Base-by-base conservation (phyloP, 202 grass and related monocot species). In the Hordeum pubiflorum region DNA sequence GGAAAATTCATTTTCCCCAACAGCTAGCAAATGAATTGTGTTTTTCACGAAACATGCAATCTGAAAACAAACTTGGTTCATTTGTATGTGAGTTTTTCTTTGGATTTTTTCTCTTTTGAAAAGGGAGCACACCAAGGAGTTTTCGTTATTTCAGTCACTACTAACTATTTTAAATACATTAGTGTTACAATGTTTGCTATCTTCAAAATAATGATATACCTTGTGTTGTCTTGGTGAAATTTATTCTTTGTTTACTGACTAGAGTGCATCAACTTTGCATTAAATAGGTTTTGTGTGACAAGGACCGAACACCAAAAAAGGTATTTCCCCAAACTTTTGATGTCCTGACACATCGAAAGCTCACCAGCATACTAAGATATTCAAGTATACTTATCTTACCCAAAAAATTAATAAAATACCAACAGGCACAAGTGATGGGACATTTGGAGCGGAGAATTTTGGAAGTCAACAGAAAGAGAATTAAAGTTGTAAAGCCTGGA, bases 401-500 rank as follows among this genome's bases (percentile, higher is more conserved):
- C 0, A 12, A 56, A 65, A 76, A 33, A 74, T 10, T 2, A 48
- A 48, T 48, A 48, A 48, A 48, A 48, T 6, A 46, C 22, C 8
- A 32, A 81, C 77, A 99, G 92, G 90, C 90, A 62, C 90, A 90
- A 83, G 83, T 88, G 63, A 83, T 91, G 87, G 90, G 86, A 62
- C 83, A 93, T 95, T 90, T 99, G 67, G 96, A 99, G 72, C 86
- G 86, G 33, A 93, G 92, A 77, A 85, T 91, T 83, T 84, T 99
- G 83, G 96, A 93, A 77, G 82, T 91, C 24, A 99, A 92, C 65
- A 89, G 80, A 72, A 93, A 96, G 78, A 89, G 92, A 74, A 85
- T 95, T 15, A 99, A 99, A 81, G 96, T 99, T 82, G 90, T 99
- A 22, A 99, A 99, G 82, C 96, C 92, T 75, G 92, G 96, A 71